Percentiles rank a stretch among this genome's conserved stretches.
Conservation (phyloP, 371 early-diverging fungal genomes). For the Nematocida ironsii region DNA sequence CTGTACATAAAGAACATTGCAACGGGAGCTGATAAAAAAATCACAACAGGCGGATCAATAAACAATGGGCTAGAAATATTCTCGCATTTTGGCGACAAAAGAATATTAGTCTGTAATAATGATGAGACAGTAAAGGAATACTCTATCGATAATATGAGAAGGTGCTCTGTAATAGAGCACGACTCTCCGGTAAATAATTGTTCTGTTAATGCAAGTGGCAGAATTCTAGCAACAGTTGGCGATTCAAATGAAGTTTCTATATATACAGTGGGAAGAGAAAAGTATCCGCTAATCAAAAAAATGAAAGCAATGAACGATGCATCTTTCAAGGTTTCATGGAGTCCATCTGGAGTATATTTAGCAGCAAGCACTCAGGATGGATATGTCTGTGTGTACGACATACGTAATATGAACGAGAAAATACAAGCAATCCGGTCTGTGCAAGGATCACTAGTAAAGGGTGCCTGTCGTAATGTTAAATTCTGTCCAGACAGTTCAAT, state of each 20-base stretch:
- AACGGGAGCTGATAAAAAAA: slow-evolving; percentile 72
- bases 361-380: slow-evolving; percentile 80
- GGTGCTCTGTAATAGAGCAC: slow-evolving; percentile 72
- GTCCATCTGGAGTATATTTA: slow-evolving; percentile 74
- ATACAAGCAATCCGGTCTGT: slow-evolving; percentile 55
- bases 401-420: slow-evolving; percentile 51
- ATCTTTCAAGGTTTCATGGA: slow-evolving; percentile 79
- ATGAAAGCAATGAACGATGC: slow-evolving; percentile 72
- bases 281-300: slow-evolving; percentile 73
- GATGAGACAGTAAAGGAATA: slow-evolving; percentile 83
- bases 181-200: slow-evolving; percentile 70
- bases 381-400: slow-evolving; percentile 76
- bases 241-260: slow-evolving; percentile 78
- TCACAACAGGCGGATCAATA: slow-evolving; percentile 78
- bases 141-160: slow-evolving; percentile 74
- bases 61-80: slow-evolving; percentile 82
- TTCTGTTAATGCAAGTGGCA: slow-evolving; percentile 78
- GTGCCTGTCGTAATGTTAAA: slow-evolving; percentile 67
- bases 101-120: slow-evolving; percentile 82
- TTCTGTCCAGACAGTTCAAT: slow-evolving; percentile 64
- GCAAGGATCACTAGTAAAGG: slow-evolving; percentile 60
- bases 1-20: slow-evolving; percentile 75
- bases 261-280: slow-evolving; percentile 73
- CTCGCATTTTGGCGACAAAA: slow-evolving; percentile 71
- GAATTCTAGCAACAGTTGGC: slow-evolving; percentile 78